Evolutionary conservation across 2,329 filamentous ascomycete genomes (phyloP), one percentile per base, ranked within the genome.

Genomic region (Ascochyta lentis): DNA sequence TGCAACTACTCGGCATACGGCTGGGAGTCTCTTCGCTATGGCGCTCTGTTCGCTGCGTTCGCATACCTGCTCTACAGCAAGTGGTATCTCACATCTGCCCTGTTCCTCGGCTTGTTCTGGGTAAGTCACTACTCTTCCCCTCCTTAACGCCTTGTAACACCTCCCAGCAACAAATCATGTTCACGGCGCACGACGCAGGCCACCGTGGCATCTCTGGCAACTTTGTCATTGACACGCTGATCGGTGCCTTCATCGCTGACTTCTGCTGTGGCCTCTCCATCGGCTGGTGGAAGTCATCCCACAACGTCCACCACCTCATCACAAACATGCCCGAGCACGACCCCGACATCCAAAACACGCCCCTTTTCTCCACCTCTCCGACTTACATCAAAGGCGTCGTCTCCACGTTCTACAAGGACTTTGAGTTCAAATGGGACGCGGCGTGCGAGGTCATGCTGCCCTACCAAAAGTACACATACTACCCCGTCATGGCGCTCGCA

Each of bases 281-380:
- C 49, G 86, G 86, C 16, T 89, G 86, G 86, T 89, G 86, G 86
- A 89, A 89, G 77, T 83, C 83, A 65, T 87, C 83, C 48, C 86
- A 89, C 76, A 89, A 89, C 52, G 84, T 89, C 3, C 86, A 89
- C 70, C 86, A 89, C 63, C 80, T 89, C 3, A 77, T 89, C 52
- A 88, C 86, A 39, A 89, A 89, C 77, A 79, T 83, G 63, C 84
- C 85, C 42, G 73, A 76, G 52, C 76, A 78, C 61, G 76, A 78
- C 45, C 76, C 76, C 0, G 76, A 78, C 44, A 69, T 78, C 35
- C 76, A 78, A 54, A 78, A 96, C 73, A 85, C 96, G 76, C 93
- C 93, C 3, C 89, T 96, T 73, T 92, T 97, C 73, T 91, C 92
- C 56, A 86, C 95, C 27, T 92, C 90, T 2, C 92, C 96, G 67